Base-by-base conservation (phyloP, 352 stramenopile species). In the Globisporangium orthogonon region DNA sequence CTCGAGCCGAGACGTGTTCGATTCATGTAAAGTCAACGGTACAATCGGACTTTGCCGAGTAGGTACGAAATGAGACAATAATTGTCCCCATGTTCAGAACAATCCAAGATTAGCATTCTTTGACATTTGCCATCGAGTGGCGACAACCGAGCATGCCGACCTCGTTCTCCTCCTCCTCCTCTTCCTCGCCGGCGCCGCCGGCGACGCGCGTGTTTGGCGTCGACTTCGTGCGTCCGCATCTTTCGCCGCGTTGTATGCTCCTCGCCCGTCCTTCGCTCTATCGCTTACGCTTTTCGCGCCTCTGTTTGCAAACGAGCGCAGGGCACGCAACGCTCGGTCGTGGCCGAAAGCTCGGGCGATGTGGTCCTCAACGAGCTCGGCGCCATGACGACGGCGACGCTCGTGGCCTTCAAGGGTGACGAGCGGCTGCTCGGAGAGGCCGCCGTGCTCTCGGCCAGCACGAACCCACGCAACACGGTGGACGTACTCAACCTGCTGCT, bases 281-380 rank as follows among this genome's bases (percentile, higher is more conserved):
- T 43, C 37, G 52, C 58, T 53, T 17, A 13, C 45, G 56, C 71
- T 31, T 45, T 3, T 41, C 44, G 1, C 58, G 17, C 7, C 31
- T 61, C 18, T 52, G 30, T 9, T 13, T 35, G 4, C 13, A 13
- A 48, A 28, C 15, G 15, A 40, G 28, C 15, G 7, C 41, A 91
- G 84, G 80, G 84, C 52, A 86, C 84, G 29, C 78, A 87, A 68
- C 84, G 80, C 58, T 94, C 76, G 52, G 84, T 94, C 5, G 73
- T 91, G 11, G 81, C 84, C 30, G 74, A 76, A 52, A 73, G 62
- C 62, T 74, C 68, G 2, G 85, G 85, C 50, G 87, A 94, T 41
- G 84, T 95, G 33, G 78, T 95, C 65, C 79, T 94, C 39, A 96
- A 95, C 54, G 86, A 96, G 66, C 80, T 97, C 9, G 88, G 88